Conservation (phyloP, 2,329 filamentous ascomycete species). For the Alternaria sp. region DNA sequence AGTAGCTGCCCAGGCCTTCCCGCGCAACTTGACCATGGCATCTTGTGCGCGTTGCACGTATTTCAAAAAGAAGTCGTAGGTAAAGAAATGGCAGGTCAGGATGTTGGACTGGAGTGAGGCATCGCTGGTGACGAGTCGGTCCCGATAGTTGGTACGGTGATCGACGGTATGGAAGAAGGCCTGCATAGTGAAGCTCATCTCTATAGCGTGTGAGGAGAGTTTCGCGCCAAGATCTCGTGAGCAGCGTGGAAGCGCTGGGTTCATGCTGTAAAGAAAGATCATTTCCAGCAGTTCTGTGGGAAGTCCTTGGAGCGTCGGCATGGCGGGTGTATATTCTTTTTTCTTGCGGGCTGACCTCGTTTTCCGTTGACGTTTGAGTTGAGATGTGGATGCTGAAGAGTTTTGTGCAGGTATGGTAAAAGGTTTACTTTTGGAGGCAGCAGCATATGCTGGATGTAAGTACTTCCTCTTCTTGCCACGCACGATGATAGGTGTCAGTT, state of each 20-base stretch:
- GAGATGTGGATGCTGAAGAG: constrained; percentile 8
- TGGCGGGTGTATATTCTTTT: constrained; percentile 24
- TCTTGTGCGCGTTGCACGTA: constrained; percentile 42
- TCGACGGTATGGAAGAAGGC: constrained; percentile 44
- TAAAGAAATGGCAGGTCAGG: constrained; percentile 44
- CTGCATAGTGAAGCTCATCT: constrained; percentile 39
- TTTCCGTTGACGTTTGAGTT: constrained; percentile 16
- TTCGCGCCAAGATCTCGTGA: constrained; percentile 40
- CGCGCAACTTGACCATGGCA: constrained; percentile 34
- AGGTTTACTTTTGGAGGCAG: not conserved
- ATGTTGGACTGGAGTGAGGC: constrained; percentile 35
- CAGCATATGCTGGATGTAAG: constrained; percentile 3
- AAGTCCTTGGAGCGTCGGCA: constrained; percentile 43
- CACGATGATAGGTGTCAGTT: constrained; percentile 42
- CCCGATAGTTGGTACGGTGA: constrained; percentile 32
- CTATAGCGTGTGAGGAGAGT: constrained; percentile 37
- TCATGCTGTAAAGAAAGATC: constrained; percentile 46
- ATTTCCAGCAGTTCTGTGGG: constrained; percentile 46
- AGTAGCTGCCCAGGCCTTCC: constrained; percentile 39
- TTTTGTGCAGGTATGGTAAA: constrained; percentile 1
- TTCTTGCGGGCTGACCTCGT: constrained; percentile 20
- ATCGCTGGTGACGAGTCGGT: constrained; percentile 28
- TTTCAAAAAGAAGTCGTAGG: constrained; percentile 42
- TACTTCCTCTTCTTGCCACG: constrained; percentile 42
- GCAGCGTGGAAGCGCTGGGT: constrained; percentile 39